Base-by-base conservation (phyloP, 371 early-diverging fungal genomes). In the Dinochytrium kinnereticum region DNA sequence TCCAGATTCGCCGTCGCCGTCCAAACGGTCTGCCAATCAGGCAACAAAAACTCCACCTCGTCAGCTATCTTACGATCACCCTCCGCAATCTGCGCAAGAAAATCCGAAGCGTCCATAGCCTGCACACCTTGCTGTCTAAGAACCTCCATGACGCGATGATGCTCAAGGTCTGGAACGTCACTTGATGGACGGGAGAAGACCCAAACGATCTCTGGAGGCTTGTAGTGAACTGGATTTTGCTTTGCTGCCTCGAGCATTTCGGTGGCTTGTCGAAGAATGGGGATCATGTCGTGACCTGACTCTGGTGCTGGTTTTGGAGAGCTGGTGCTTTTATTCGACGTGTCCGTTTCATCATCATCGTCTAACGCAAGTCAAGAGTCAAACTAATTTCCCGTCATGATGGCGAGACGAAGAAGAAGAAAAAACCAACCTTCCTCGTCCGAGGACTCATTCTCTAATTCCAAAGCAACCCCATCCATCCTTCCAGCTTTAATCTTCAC, bases 401-500 rank as follows among this genome's bases (percentile, higher is more conserved):
- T n/a, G n/a, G n/a, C n/a, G n/a, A n/a, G n/a, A n/a, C n/a, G n/a
- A n/a, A n/a, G n/a, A n/a, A n/a, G n/a, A n/a, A n/a, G n/a, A n/a
- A n/a, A n/a, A n/a, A n/a, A n/a, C n/a, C n/a, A n/a, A n/a, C n/a
- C n/a, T n/a, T n/a, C 57, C 57, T 33, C 34, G 33, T 15, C 17
- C 15, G 30, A 30, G 5, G 17, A 31, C 37, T 64, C 64, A 30
- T 57, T 36, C 30, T 64, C 64, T 24, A 64, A 64, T 36, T 64
- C 64, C 64, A 64, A 15, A 28, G 34, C 64, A 28, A 34, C 34
- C 3, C 33, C 7, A 30, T 64, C 37, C 64, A 64, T 2, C 36
- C 36, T 64, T 33, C 64, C 64, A 19, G 64, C 64, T 33, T 64
- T 64, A 17, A 64, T 33, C 34, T 64, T 64, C 17, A 64, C 34